phyloP scores from a whole-genome alignment of 257 asterid species.

The Eustoma russellianum region DNA sequence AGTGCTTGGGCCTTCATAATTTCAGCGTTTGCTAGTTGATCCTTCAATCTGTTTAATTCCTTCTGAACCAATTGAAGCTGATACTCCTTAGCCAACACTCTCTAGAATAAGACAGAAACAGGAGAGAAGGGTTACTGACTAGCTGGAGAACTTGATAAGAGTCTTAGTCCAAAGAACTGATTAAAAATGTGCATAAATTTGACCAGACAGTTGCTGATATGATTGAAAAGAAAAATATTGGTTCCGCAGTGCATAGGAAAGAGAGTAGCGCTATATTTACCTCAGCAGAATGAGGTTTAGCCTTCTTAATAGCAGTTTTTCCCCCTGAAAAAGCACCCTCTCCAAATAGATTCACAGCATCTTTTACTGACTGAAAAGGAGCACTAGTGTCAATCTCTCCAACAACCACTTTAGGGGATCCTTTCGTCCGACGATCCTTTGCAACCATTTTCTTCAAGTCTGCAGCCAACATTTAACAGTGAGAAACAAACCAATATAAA shows the following conservation, averaged over 20 bases:
- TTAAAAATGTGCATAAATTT: too few relatives aligned
- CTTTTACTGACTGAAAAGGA: slow-evolving; percentile 92
- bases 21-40: slow-evolving; percentile 66
- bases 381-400: slow-evolving; percentile 94
- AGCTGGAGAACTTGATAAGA: background rate
- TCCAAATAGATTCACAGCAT: slow-evolving; percentile 84
- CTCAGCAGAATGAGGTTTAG: slow-evolving; percentile 69
- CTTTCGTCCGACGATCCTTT: slow-evolving; percentile 47
- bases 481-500: slow-evolving; percentile 12
- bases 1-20: slow-evolving; percentile 63
- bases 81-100: slow-evolving; percentile 70
- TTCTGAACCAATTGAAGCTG: slow-evolving; percentile 63
- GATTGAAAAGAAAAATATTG: too few relatives aligned
- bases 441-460: slow-evolving; percentile 57
- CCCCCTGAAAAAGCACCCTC: slow-evolving; percentile 87
- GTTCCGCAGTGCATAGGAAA: background rate
- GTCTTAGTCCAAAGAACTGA: background rate
- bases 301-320: slow-evolving; percentile 50
- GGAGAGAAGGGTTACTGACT: background rate
- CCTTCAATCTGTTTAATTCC: slow-evolving; percentile 68
- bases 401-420: slow-evolving; percentile 54
- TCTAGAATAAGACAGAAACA: slow-evolving; percentile 30
- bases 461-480: slow-evolving; percentile 19
- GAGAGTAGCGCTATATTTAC: slow-evolving; percentile 24
- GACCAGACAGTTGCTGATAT: too few relatives aligned